Evolutionary conservation across 257 asterid genomes (phyloP), one percentile per base, ranked within the genome.

Genomic region (Fraxinus excelsior): DNA sequence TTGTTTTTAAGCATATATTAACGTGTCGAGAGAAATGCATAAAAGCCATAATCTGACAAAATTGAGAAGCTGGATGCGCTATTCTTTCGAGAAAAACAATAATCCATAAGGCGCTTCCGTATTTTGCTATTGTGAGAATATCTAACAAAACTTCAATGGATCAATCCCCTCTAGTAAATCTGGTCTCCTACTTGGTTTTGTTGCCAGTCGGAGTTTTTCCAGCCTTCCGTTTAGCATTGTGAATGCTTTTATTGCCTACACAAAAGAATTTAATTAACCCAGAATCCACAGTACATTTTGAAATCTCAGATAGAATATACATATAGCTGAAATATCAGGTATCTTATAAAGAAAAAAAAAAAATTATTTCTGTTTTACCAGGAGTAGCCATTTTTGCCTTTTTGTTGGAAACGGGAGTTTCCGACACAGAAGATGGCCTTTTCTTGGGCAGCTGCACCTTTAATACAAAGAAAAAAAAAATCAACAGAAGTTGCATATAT

Each of bases 341-440:
- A 35, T 28, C n/a, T 13, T 42, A 37, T 29, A 0, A 14, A 5
- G 31, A 19, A 29, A 13, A 2, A 69, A 2, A 16, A 19, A 74
- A 68, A 5, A 28, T 9, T 66, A 2, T 64, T 87, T 95, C 93
- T 81, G 85, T 7, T 68, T 89, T 87, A 9, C 84, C 82, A 5
- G 90, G 87, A 23, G 89, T 76, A 53, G 83, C 68, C 19, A 78
- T 1, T 75, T 88, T 92, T 32, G 88, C 84, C 71, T 90, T 92
- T 87, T 92, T 92, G 60, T 81, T 73, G 19, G 82, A 66, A 65
- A 56, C 77, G 16, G 83, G 82, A 26, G 81, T 38, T 67, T 64
- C 76, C 56, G 74, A 73, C 1, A 75, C 83, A 73, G 88, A 4
- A 72, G 90, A 82, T 34, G 84, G 81, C 64, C 93, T 86, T 77